Base-by-base conservation (phyloP, 2,329 filamentous ascomycete species). In the Rhynchosporium graminicola region DNA sequence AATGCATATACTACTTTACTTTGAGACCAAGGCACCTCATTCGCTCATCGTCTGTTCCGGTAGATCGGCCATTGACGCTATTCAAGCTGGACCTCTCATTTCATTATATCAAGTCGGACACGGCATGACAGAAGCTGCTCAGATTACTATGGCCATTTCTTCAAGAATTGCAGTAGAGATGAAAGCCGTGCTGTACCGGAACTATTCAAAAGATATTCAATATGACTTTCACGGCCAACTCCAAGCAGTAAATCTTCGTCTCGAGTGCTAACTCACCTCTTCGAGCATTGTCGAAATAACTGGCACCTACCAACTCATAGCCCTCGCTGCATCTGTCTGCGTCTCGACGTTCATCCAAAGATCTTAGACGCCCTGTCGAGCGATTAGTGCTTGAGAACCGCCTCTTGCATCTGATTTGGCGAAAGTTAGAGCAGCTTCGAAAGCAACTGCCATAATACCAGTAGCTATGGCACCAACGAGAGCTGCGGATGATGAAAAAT, bases 381-480 rank as follows among this genome's bases (percentile, higher is more conserved):
- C 72, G 6, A 83, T 69, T 45, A 85, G 74, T 0, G 76, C 73
- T 33, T 77, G 74, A 0, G 72, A 76, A 2, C 82, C 82, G 15
- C 80, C 75, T 1, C 82, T 74, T 1, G 71, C 67, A n/a, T 84
- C 77, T 0, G 59, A 58, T 66, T 80, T 82, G 2, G 80, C 80
- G 64, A 83, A 85, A 1, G 68, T 66, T 1, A 85, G 71, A 1
- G 81, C 81, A 0, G 77, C 77, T 13, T 83, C 81, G 65, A 85
- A 85, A 0, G 79, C 77, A 0, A 79, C 77, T 0, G 82, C 77
- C 80, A 83, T 82, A 46, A 85, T 73, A 2, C 81, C 80, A 0
- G 82, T 80, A 9, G 76, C 76, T 79, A 85, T 84, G 2, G 82
- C 82, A 1, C 81, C 82, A 0, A 84, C 82, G 0, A 85, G 73